Evolutionary conservation across 257 asterid genomes (phyloP), one percentile per base, ranked within the genome.

Genomic region (Echites panduratus): DNA sequence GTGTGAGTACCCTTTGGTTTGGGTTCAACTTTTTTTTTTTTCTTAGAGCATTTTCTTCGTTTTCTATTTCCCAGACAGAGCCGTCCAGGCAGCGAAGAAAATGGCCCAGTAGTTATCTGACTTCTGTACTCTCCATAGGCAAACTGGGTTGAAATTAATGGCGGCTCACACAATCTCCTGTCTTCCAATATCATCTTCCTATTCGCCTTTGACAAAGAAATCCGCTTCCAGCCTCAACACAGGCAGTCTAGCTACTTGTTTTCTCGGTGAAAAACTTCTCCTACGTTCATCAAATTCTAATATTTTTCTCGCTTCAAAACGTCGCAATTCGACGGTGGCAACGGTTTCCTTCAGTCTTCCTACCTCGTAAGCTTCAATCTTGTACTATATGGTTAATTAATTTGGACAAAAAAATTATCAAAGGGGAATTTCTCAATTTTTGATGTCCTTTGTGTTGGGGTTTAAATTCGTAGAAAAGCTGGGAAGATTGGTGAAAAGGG

Each of bases 261-360:
- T 88, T 76, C 54, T 78, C 47, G 96, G 97, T 43, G 66, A 76
- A 13, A 89, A 85, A 77, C 84, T 91, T 40, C 74, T 82, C 32
- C 71, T 79, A 76, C 84, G 79, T 58, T 76, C 77, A 2, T 78
- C 89, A 10, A 79, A 67, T 62, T 80, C 75, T 68, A 75, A 74
- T 29, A 9, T 49, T 69, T 40, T 70, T 54, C 61, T 69, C 64
- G 61, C 86, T 65, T 79, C 89, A 43, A 88, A 74, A 82, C 90
- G 90, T 57, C 86, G 82, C 50, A 71, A 85, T 79, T 87, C 81
- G 26, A 81, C 88, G 3, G 91, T 85, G 38, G 90, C 92, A 61
- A 84, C 88, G 11, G 82, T 91, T 84, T 80, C 89, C 58, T 84
- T 83, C 63, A 86, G 90, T 78, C 96, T 88, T 43, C 97, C 99